Conservation (phyloP, 306 rosid species). For the Glycine tomentella region DNA sequence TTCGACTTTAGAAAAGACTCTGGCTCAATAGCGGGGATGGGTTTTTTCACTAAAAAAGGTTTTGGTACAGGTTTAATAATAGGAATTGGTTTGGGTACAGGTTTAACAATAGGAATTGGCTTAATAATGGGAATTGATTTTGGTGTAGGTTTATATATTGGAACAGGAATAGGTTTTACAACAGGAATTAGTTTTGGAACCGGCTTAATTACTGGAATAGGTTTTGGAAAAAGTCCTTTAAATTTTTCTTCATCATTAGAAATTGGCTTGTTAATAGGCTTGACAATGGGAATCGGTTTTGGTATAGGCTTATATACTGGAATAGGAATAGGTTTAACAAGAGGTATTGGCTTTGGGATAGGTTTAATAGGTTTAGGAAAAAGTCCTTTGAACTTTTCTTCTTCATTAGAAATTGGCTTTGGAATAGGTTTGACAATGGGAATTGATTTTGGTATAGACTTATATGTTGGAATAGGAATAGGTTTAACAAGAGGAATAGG, state of each 20-base stretch:
- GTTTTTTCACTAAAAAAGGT: neutral
- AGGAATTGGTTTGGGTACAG: constrained; percentile 27
- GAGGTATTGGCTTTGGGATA: neutral
- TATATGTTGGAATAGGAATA: neutral
- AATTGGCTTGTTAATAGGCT: neutral
- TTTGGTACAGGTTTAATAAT: constrained; percentile 40
- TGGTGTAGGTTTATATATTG: constrained; percentile 2
- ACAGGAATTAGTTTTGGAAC: neutral
- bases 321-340: neutral
- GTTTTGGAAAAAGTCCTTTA: neutral
- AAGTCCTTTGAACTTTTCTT: neutral
- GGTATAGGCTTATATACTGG: neutral
- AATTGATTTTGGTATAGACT: neutral
- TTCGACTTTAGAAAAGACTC: neutral
- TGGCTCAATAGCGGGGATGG: neutral
- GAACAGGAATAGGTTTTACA: neutral
- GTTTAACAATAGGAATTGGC: constrained; percentile 15
- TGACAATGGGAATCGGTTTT: neutral
- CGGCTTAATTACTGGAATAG: neutral
- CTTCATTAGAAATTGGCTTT: constrained; percentile 7
- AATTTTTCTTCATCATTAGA: neutral
- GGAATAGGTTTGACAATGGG: neutral
- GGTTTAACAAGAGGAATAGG: neutral
- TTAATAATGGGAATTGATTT: neutral
- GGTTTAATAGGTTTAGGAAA: neutral